These are phyloP conservation scores for Coemansia sp. DNA, from an alignment of 192 early-diverging fungal species.

Conservation along the genomic window DNA sequence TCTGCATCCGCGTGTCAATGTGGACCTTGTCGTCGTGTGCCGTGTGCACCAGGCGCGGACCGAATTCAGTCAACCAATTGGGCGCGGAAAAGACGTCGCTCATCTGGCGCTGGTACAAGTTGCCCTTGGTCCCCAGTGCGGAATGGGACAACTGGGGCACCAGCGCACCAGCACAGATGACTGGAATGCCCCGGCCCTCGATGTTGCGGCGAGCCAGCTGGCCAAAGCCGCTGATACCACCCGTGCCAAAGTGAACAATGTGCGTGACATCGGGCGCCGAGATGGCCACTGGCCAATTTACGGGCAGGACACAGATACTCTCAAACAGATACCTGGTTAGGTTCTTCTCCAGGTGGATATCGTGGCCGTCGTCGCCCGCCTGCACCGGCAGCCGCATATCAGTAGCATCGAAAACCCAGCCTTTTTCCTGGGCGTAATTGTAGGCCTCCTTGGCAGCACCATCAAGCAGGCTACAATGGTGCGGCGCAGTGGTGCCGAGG, in stretches of 20 bases:
- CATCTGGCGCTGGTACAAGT: constrained; percentile 66
- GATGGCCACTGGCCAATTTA: constrained; percentile 58
- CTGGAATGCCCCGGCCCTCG: constrained; percentile 76
- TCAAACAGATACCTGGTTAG: constrained; percentile 63
- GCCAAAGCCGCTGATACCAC: constrained; percentile 78
- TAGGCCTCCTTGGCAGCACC: background rate
- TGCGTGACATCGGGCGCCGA: constrained; percentile 61
- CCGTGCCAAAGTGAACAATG: constrained; percentile 91
- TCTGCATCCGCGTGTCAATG: constrained; percentile 80
- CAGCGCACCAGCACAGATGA: constrained; percentile 24
- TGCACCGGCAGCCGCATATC: constrained; percentile 57
- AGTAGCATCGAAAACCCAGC: constrained; percentile 9
- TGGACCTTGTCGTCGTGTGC: constrained; percentile 55
- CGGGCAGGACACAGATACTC: constrained; percentile 59
- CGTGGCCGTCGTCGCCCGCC: constrained; percentile 75
- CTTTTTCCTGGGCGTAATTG: constrained; percentile 6
- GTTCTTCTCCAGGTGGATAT: constrained; percentile 54
- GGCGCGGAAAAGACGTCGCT: constrained; percentile 65
- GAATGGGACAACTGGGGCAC: constrained; percentile 11
- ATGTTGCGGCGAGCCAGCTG: constrained; percentile 76
- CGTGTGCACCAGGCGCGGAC: constrained; percentile 73
- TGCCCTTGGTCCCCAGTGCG: constrained; percentile 65
- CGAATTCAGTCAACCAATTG: constrained; percentile 82
- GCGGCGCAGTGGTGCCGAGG: constrained; percentile 82
- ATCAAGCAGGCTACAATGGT: constrained; percentile 45